These are phyloP conservation scores for Misopates orontium DNA, from an alignment of 257 asterid species.

Conservation along the genomic window DNA sequence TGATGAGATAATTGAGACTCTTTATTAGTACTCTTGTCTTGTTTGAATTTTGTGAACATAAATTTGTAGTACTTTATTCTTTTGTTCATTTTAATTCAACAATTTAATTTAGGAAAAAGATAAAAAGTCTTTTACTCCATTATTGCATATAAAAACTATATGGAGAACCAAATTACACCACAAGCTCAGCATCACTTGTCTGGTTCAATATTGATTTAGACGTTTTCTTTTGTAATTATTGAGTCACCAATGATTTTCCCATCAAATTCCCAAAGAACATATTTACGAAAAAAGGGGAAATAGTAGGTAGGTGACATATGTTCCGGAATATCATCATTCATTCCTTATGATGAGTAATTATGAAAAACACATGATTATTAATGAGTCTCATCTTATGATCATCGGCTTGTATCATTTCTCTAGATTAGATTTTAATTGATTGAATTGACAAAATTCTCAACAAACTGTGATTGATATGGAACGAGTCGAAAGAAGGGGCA, in stretches of 20 bases:
- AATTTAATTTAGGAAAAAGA: too few species aligned
- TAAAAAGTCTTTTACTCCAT: conserved; percentile 2
- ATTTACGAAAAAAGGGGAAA: background rate
- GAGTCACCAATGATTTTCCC: conserved; percentile 3
- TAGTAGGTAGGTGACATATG: background rate
- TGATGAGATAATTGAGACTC: background rate
- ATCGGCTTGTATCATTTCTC: conserved; percentile 6
- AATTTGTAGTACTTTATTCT: background rate
- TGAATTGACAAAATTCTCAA: too few species aligned
- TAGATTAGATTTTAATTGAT: too few species aligned
- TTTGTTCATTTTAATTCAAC: too few species aligned
- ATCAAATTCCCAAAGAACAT: background rate
- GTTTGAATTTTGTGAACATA: background rate
- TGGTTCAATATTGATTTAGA: background rate
- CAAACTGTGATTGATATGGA: too few species aligned
- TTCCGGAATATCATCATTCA: conserved; percentile 2
- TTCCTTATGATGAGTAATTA: conserved; percentile 25
- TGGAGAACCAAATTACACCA: background rate
- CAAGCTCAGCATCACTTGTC: conserved; percentile 12
- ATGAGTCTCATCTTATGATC: conserved; percentile 19
- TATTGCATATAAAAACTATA: background rate
- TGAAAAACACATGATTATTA: conserved; percentile 10
- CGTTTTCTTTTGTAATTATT: background rate
- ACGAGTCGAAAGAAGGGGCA: too few species aligned
- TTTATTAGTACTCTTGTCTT: too few species aligned